These are phyloP conservation scores for Aspergillus taichungensis DNA, from an alignment of 495 filamentous ascomycete species.

Conservation along the genomic window DNA sequence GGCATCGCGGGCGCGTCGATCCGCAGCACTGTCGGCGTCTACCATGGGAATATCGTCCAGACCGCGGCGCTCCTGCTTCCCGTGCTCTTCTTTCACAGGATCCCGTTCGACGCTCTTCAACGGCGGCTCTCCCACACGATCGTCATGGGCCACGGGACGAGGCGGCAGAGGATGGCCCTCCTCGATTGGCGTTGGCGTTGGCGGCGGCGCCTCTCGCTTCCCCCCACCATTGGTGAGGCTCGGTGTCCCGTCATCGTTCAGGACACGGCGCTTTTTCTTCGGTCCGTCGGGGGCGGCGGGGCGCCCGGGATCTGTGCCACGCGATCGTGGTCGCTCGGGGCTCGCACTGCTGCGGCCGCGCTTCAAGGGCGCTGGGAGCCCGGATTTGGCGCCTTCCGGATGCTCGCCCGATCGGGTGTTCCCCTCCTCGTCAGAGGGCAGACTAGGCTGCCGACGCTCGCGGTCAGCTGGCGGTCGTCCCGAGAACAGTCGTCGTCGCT, in stretches of 20 bases:
- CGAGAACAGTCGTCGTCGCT: conserved; percentile 35
- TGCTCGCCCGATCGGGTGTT: conserved; percentile 20
- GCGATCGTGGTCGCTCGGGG: conserved; percentile 50
- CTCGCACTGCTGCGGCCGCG: conserved; percentile 59
- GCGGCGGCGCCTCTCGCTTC: conserved; percentile 19
- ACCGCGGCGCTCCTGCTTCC: conserved; percentile 16
- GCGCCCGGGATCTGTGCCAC: conserved; percentile 37
- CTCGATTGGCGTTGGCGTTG: conserved; percentile 11
- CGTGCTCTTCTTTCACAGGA: conserved; percentile 23
- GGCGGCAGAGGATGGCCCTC: conserved; percentile 17
- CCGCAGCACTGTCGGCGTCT: conserved; percentile 13
- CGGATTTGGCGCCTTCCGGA: conserved; percentile 19
- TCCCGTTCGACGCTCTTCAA: conserved; percentile 10
- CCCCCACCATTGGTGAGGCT: conserved; percentile 22
- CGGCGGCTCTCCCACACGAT: conserved; percentile 8
- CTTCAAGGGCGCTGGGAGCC: conserved; percentile 34
- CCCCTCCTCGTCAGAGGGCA: conserved; percentile 38
- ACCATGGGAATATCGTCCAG: conserved; percentile 26
- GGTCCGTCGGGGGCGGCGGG: conserved; percentile 24
- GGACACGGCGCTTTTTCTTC: conserved; percentile 44
- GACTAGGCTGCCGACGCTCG: conserved; percentile 26
- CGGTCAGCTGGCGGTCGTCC: conserved; percentile 36
- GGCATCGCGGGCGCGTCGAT: conserved; percentile 18
- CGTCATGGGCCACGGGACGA: conserved; percentile 18
- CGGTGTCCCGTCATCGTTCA: conserved; percentile 33